Percentiles rank a stretch among this genome's conserved stretches.
Evolutionary conservation across 2,329 filamentous ascomycete species (phyloP).

Genomic region (Mariannaea sp.): DNA sequence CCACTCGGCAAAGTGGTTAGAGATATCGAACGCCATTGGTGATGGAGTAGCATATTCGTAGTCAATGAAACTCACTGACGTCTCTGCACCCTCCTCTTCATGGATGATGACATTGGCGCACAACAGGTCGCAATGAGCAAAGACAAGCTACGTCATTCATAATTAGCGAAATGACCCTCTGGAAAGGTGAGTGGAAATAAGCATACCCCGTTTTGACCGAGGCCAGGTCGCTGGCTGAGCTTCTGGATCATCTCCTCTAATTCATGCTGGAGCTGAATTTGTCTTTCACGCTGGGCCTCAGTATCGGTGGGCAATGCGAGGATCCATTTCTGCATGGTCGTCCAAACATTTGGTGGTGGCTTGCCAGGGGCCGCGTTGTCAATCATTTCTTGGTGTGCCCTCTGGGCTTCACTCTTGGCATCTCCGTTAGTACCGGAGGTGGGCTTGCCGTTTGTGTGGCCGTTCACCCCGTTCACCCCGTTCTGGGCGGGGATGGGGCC

Average conservation of each 20-base stretch:
- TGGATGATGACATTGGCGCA: constrained; percentile 94
- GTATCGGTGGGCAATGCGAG: constrained; percentile 77
- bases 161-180: constrained; percentile 24
- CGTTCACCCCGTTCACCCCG: constrained; percentile 19
- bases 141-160: constrained; percentile 67
- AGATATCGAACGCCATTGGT: constrained; percentile 92
- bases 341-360: constrained; percentile 87
- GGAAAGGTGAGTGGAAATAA: constrained; percentile 3
- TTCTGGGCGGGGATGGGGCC: constrained; percentile 34
- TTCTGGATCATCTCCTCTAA: constrained; percentile 70
- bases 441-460: constrained; percentile 44
- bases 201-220: constrained; percentile 75
- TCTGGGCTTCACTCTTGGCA: constrained; percentile 35
- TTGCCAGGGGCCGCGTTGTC: constrained; percentile 65
- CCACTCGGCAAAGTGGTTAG: constrained; percentile 99
- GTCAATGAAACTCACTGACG: constrained; percentile 79
- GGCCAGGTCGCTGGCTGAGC: constrained; percentile 75
- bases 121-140: constrained; percentile 95
- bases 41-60: constrained; percentile 97
- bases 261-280: constrained; percentile 73
- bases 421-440: constrained; percentile 40
- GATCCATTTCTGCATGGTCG: constrained; percentile 96
- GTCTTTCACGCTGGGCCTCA: constrained; percentile 68
- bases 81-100: constrained; percentile 42
- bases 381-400: constrained; percentile 47